These are phyloP conservation scores for Fagopyrum esculentum DNA, from an alignment of 148 eudicot species.

Conservation along the genomic window DNA sequence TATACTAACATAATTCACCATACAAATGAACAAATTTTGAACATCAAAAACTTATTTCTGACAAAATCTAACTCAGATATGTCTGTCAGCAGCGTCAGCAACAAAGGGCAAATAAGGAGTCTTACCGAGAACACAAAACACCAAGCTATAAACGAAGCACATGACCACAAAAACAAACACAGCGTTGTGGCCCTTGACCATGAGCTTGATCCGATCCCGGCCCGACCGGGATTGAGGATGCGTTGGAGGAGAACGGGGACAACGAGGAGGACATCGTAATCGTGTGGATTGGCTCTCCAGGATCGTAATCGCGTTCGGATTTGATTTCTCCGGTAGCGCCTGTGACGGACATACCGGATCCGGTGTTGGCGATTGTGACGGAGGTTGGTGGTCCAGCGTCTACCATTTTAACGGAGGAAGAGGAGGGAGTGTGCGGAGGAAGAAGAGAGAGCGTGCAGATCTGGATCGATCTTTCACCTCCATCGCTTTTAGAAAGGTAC, in stretches of 20 bases:
- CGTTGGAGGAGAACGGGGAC: slow-evolving; percentile 52
- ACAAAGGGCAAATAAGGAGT: slow-evolving; percentile 91
- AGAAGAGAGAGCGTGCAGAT: too few species aligned
- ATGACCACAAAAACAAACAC: slow-evolving; percentile 46
- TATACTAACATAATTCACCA: too few species aligned
- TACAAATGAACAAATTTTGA: too few species aligned
- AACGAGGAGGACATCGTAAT: slow-evolving; percentile 49
- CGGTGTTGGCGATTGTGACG: background rate
- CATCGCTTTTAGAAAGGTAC: too few species aligned
- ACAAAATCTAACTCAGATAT: slow-evolving; percentile 9
- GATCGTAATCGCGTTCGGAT: too few species aligned
- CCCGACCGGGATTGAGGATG: slow-evolving; percentile 49
- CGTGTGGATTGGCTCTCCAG: too few species aligned
- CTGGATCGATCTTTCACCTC: too few species aligned
- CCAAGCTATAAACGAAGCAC: slow-evolving; percentile 61
- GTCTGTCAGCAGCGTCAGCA: slow-evolving; percentile 86
- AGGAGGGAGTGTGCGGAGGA: too few species aligned
- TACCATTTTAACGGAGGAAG: background rate
- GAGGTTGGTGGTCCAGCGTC: slow-evolving; percentile 8
- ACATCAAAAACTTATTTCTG: too few species aligned
- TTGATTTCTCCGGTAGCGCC: too few species aligned
- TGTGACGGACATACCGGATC: background rate
- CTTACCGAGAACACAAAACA: slow-evolving; percentile 47
- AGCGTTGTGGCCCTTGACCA: slow-evolving; percentile 49
- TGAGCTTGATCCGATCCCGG: slow-evolving; percentile 55